Base-by-base conservation (phyloP, 2,329 filamentous ascomycete species). In the Colletotrichum sp. region DNA sequence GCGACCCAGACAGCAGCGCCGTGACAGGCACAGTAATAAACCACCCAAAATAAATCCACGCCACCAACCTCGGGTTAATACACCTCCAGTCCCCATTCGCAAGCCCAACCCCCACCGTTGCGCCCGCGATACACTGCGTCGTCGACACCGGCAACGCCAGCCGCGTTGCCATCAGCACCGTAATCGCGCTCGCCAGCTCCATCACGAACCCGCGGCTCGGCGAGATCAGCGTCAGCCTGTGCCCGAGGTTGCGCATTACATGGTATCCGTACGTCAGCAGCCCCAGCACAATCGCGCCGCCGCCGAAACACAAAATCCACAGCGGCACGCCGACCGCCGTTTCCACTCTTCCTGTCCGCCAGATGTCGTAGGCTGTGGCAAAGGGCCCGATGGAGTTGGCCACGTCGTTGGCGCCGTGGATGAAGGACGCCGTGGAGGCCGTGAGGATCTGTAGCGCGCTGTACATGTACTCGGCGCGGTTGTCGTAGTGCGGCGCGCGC, bases 231-330 rank as follows among this genome's bases (percentile, higher is more conserved):
- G 89, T 91, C 77, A 91, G 85, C 57, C 89, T 86, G 82, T 91
- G 91, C 10, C 89, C 89, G 72, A 91, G 85, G 63, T 88, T 88
- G 68, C 88, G 86, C 88, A 92, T 91, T 79, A 93, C 92, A 79
- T 92, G 91, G 82, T 92, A 93, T 9, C 91, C 91, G 78, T 92
- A 93, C 12, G 90, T 91, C 83, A 89, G 86, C 74, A 93, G 85
- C n/a, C 91, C 91, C n/a, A 91, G 80, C 60, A 88, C 88, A 30
- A 91, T 88, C 64, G 84, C 83, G 1, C 84, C 81, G 74, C 88
- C 88, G 18, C 88, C 87, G 34, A 89, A 85, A 66, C 86, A 86
- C 14, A 90, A 82, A 74, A 90, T 84, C 88, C 89, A 91, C 52
- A 88, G 78, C 2, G 89, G 89, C 18, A 88, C 86, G 10, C 82